Conservation (phyloP, 257 asterid species). For the Ilex aquifolium region DNA sequence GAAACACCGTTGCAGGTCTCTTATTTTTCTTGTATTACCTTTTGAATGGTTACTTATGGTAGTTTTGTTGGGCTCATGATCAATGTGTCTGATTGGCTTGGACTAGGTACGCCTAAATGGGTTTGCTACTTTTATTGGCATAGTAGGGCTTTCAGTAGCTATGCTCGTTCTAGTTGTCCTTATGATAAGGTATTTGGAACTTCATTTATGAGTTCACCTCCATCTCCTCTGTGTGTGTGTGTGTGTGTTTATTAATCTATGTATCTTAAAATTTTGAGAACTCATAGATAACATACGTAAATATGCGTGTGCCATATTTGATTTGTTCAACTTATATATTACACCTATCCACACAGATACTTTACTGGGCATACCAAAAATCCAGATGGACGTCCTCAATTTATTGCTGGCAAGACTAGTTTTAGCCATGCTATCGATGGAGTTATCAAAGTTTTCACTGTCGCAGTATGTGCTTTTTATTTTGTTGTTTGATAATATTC, state of each 20-base stretch:
- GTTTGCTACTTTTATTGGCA: conserved; percentile 89
- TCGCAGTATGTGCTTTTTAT: conserved; percentile 62
- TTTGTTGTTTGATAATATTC: conserved; percentile 4
- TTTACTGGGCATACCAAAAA: conserved; percentile 74
- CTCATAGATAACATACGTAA: too few relatives aligned
- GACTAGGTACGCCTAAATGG: conserved; percentile 83
- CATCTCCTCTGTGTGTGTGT: too few relatives aligned
- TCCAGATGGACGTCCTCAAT: conserved; percentile 51
- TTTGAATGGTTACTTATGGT: conserved; percentile 4
- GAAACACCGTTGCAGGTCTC: conserved; percentile 95
- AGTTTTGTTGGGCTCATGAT: not conserved
- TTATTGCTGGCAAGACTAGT: conserved; percentile 56
- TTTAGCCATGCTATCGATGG: conserved; percentile 70
- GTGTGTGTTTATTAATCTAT: too few relatives aligned
- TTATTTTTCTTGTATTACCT: conserved; percentile 5
- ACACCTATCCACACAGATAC: conserved; percentile 29
- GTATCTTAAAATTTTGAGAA: too few relatives aligned
- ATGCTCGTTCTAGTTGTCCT: conserved; percentile 65
- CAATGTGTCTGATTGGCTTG: conserved; percentile 12
- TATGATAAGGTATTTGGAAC: conserved; percentile 47
- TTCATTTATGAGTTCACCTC: not conserved
- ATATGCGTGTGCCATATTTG: too few relatives aligned
- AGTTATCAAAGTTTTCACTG: conserved; percentile 73
- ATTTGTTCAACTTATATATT: conserved; percentile 1
- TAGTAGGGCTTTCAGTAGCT: conserved; percentile 83